Conservation (phyloP, 176 grass and related monocot genomes). For the Elymus sibiricus region DNA sequence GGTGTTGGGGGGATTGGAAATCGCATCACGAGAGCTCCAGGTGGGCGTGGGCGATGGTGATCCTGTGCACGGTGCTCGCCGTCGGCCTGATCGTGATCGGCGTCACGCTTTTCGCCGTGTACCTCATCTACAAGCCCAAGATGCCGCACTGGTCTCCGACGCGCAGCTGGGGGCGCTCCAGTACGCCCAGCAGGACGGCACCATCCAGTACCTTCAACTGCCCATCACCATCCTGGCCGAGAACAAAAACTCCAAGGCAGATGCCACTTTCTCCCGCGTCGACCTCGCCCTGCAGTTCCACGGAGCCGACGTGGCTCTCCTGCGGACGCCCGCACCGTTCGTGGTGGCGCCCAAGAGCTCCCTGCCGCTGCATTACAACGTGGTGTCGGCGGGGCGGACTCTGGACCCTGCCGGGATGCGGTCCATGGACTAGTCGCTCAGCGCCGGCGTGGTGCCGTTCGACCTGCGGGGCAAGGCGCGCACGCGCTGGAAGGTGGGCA, state of each 20-base stretch:
- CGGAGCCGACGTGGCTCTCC: slow-evolving; percentile 34
- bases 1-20: not conserved
- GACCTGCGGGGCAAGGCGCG: slow-evolving; percentile 45
- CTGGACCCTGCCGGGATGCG: slow-evolving; percentile 34
- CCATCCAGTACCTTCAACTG: slow-evolving; percentile 32
- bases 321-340: slow-evolving; percentile 32
- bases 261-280: slow-evolving; percentile 36
- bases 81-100: slow-evolving; percentile 39
- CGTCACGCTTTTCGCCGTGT: slow-evolving; percentile 36
- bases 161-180: slow-evolving; percentile 36
- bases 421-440: slow-evolving; percentile 38
- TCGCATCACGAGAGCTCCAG: not conserved
- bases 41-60: slow-evolving; percentile 1
- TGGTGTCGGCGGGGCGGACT: slow-evolving; percentile 3
- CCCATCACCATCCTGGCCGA: slow-evolving; percentile 31
- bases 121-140: slow-evolving; percentile 41
- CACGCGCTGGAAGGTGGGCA: slow-evolving; percentile 53
- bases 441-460: slow-evolving; percentile 42
- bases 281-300: slow-evolving; percentile 35
- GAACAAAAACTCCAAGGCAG: slow-evolving; percentile 54
- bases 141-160: slow-evolving; percentile 43
- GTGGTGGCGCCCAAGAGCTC: slow-evolving; percentile 45
- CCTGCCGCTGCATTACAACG: slow-evolving; percentile 32
- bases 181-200: slow-evolving; percentile 35
- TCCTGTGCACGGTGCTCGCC: slow-evolving; percentile 35